These are phyloP conservation scores for Lenwebbia sp. DNA, from an alignment of 345 rosid genomes.

Conservation along the genomic window DNA sequence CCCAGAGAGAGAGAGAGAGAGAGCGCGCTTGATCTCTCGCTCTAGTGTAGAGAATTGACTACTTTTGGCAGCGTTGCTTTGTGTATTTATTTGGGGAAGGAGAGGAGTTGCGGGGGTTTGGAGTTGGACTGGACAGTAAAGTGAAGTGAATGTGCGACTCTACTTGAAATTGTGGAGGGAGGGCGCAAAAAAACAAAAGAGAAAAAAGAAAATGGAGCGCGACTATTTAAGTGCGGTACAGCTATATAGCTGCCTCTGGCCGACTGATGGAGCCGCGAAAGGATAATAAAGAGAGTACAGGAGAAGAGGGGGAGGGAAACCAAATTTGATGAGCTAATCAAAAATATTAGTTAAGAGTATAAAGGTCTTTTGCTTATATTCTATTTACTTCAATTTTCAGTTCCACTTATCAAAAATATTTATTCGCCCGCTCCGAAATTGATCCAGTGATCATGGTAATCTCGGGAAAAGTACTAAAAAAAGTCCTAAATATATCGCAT, in stretches of 20 bases:
- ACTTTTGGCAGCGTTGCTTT: not conserved
- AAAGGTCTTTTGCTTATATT: not conserved
- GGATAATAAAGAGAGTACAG: not conserved
- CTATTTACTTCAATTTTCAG: not conserved
- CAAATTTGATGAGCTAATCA: not conserved
- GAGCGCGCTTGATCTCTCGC: not conserved
- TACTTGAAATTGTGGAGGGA: not conserved
- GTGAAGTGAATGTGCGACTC: not conserved
- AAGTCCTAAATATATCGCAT: too few relatives aligned
- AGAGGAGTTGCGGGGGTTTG: not conserved
- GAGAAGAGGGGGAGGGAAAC: not conserved
- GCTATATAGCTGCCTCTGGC: not conserved
- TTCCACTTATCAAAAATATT: not conserved
- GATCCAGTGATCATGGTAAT: not conserved
- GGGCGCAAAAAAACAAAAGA: not conserved
- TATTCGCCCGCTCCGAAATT: not conserved
- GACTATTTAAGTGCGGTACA: not conserved
- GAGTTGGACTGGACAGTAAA: not conserved
- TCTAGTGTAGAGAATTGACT: not conserved
- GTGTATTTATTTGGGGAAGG: not conserved
- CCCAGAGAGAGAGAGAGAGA: not conserved
- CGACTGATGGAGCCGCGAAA: not conserved
- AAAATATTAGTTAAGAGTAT: not conserved
- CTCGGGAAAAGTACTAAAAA: not conserved
- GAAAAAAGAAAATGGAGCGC: not conserved